Evolutionary conservation across 2,329 filamentous ascomycete genomes (phyloP), one percentile per base, ranked within the genome.

Genomic region (Epichloe baconii): DNA sequence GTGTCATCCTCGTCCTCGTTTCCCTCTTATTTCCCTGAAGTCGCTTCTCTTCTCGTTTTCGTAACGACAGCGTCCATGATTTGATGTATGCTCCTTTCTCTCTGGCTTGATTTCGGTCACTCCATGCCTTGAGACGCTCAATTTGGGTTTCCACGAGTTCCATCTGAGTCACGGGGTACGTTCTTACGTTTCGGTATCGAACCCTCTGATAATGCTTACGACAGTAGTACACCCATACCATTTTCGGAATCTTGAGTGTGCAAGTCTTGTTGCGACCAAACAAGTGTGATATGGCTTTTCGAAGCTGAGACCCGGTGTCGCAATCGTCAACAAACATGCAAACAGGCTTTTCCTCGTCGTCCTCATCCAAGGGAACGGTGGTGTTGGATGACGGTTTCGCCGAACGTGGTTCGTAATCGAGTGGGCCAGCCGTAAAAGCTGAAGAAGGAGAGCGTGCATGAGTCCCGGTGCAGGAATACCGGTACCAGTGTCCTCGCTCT

Each of bases 261-360:
- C 81, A 84, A 7, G 78, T 73, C 67, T 93, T 93, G 72, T 93
- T 93, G 38, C 88, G 79, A 21, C 87, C 87, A 58, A 91, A 91
- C 51, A 90, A 78, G 61, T 93, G 86, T 0, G 85, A 88, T 53
- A 91, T 84, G 5, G 84, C 81, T 67, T 91, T 91, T 46, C 87
- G 79, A 23, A 76, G 75, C 51, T 78, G 74, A 5, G 79, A 80
- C 4, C 73, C 74, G 0, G 79, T 83, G 44, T 77, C 72, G 60
- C 81, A 85, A 54, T 77, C 70, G 1, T 70, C 64, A 15, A 76
- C 73, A 55, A 76, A 80, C 68, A 79, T 76, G 59, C 80, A 83
- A 23, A 58, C 62, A 14, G 65, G 61, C 5, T 63, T 60, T 35
- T 63, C 61, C 15, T 58, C 52, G 31, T 55, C 38, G 35, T 56